Conservation (phyloP, 2,329 filamentous ascomycete genomes). For the Lachnellula suecica region DNA sequence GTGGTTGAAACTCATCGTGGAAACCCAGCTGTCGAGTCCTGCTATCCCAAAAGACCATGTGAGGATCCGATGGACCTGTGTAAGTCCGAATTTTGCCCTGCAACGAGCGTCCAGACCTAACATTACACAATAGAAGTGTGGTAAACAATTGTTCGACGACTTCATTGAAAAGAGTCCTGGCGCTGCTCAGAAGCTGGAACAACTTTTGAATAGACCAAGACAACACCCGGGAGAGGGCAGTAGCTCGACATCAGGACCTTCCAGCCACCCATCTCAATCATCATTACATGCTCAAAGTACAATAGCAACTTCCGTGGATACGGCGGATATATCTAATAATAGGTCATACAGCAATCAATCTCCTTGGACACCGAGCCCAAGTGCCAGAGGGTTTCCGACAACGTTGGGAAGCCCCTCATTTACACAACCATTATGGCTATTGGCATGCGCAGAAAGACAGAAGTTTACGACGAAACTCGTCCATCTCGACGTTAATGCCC, state of each 20-base stretch:
- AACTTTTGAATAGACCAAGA: not conserved
- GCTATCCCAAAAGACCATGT: not conserved
- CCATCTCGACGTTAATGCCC: not conserved
- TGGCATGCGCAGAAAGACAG: not conserved
- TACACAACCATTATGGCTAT: constrained; percentile 1
- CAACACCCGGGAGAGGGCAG: not conserved
- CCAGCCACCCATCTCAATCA: not conserved
- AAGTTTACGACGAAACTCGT: not conserved
- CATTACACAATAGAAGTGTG: not conserved
- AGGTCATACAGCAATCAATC: not conserved
- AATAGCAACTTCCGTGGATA: not conserved
- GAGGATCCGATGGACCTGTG: not conserved
- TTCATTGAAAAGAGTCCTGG: not conserved
- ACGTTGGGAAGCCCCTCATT: not conserved
- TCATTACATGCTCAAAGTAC: not conserved
- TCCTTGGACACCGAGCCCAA: not conserved
- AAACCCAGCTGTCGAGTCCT: no score
- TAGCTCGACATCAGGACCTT: not conserved
- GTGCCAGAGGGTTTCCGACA: not conserved
- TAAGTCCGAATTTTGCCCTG: not conserved
- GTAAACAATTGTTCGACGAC: not conserved
- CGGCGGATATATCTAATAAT: not conserved
- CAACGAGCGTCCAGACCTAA: not conserved
- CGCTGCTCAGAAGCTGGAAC: not conserved
- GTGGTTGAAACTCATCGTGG: no score